Evolutionary conservation across 1,284 basidiomycete species (phyloP).

Genomic region (Sphagnurus paluster): DNA sequence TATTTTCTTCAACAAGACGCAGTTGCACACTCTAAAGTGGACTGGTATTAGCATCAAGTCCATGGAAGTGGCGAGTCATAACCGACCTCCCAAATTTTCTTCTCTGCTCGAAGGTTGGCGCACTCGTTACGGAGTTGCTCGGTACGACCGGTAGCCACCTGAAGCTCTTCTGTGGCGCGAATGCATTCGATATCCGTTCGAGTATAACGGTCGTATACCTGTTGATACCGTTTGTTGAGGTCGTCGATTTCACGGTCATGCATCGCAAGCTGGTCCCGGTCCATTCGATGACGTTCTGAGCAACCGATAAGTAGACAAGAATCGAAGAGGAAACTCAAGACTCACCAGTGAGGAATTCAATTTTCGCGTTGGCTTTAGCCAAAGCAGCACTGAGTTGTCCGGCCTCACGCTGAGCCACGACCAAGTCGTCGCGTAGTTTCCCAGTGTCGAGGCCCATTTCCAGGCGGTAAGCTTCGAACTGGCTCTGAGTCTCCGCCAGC

Average conservation of each 20-base stretch:
- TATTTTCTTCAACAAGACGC: constrained; percentile 85
- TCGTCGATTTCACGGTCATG: constrained; percentile 62
- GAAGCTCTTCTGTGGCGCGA: constrained; percentile 64
- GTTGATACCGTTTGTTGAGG: constrained; percentile 62
- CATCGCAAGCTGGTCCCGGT: constrained; percentile 58
- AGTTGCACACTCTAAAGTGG: constrained; percentile 63
- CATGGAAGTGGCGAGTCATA: neutral
- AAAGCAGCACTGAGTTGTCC: constrained; percentile 66
- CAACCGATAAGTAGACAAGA: constrained; percentile 6
- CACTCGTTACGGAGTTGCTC: constrained; percentile 83
- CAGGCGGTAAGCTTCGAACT: constrained; percentile 75
- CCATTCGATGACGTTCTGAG: constrained; percentile 66
- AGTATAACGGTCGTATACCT: constrained; percentile 67
- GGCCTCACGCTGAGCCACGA: constrained; percentile 64
- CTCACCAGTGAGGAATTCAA: constrained; percentile 72
- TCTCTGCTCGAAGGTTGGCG: constrained; percentile 87
- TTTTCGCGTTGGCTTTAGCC: constrained; percentile 81
- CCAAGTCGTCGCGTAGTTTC: constrained; percentile 69
- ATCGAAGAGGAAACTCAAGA: constrained; percentile 9
- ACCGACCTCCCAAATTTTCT: constrained; percentile 87
- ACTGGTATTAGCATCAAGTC: constrained; percentile 8
- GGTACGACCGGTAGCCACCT: constrained; percentile 53
- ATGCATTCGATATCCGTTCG: constrained; percentile 66
- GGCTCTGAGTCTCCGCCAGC: constrained; percentile 69
- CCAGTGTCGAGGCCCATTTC: constrained; percentile 79